phyloP scores from a whole-genome alignment of 1,139 yeast genomes.

The Lodderomyces pseudojiufengensis region DNA sequence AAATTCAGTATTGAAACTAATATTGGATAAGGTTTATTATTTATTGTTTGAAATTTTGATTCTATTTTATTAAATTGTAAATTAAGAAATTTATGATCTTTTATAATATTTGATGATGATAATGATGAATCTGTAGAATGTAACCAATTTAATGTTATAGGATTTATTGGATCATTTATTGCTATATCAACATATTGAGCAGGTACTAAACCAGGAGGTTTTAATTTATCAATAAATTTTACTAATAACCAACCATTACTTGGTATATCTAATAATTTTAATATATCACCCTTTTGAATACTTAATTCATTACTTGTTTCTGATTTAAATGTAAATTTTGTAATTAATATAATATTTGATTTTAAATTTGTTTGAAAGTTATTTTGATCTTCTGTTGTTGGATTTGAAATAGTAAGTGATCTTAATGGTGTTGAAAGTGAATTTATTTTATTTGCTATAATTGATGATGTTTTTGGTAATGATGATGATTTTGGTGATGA shows the following conservation, averaged over 20 bases:
- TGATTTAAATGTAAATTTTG: slow-evolving; percentile 34
- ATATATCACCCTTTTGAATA: slow-evolving; percentile 36
- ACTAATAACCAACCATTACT: slow-evolving; percentile 45
- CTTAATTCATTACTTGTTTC: slow-evolving; percentile 34
- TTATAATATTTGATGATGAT: slow-evolving; percentile 4
- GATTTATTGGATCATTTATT: slow-evolving; percentile 37
- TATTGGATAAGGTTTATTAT: slow-evolving; percentile 31
- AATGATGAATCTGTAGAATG: slow-evolving; percentile 6
- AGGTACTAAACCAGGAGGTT: slow-evolving; percentile 39
- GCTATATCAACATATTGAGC: slow-evolving; percentile 45
- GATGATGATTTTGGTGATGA: neutral
- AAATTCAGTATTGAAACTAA: slow-evolving; percentile 33
- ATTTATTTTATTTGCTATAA: too few species aligned
- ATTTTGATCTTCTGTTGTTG: slow-evolving; percentile 7
- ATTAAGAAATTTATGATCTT: slow-evolving; percentile 15
- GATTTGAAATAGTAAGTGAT: slow-evolving; percentile 12
- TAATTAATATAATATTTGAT: slow-evolving; percentile 36
- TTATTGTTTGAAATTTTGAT: slow-evolving; percentile 25
- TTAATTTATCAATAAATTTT: slow-evolving; percentile 37
- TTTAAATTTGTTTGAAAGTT: slow-evolving; percentile 12
- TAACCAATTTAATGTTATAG: slow-evolving; percentile 38
- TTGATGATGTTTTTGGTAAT: too few species aligned
- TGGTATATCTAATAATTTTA: slow-evolving; percentile 36
- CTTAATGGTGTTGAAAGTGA: slow-evolving; percentile 6
- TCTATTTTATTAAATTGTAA: slow-evolving; percentile 14